These are phyloP conservation scores for Calonectria henricotiae DNA, from an alignment of 2,329 filamentous ascomycete species.

Conservation along the genomic window DNA sequence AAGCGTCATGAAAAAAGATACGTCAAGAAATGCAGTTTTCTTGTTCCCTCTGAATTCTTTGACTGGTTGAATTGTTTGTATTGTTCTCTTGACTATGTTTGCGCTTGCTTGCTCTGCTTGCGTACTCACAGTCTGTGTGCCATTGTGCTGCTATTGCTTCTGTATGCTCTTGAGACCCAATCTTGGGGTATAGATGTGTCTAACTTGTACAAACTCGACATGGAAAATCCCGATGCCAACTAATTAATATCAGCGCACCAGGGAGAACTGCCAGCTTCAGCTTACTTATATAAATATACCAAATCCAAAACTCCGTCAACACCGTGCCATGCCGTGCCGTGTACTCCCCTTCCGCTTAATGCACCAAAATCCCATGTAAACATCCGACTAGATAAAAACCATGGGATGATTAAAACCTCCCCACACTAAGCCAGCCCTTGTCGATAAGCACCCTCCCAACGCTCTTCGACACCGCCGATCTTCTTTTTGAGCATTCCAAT, in stretches of 20 bases:
- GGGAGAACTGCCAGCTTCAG: slow-evolving; percentile 34
- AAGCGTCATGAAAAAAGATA: slow-evolving; percentile 2
- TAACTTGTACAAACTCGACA: slow-evolving; percentile 11
- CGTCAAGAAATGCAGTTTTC: slow-evolving; percentile 9
- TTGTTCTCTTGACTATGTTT: background rate
- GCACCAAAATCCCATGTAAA: background rate
- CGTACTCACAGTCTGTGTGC: background rate
- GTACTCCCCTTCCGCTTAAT: slow-evolving; percentile 19
- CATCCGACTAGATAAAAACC: background rate
- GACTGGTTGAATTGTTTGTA: background rate
- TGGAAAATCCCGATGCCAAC: background rate
- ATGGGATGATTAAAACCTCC: slow-evolving; percentile 13
- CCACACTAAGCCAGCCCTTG: slow-evolving; percentile 49
- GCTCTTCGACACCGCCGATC: slow-evolving; percentile 76
- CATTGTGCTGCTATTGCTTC: slow-evolving; percentile 3
- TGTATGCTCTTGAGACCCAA: slow-evolving; percentile 17
- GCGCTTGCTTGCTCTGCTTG: background rate
- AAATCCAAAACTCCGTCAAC: slow-evolving; percentile 51
- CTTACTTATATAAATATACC: slow-evolving; percentile 18
- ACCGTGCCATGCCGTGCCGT: slow-evolving; percentile 56
- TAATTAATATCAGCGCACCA: background rate
- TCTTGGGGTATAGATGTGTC: slow-evolving; percentile 16
- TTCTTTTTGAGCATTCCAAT: slow-evolving; percentile 79
- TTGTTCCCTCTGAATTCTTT: background rate
- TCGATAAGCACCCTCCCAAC: slow-evolving; percentile 70